Conservation (phyloP, 768 basidiomycete species). For the Auriscalpium vulgare region DNA sequence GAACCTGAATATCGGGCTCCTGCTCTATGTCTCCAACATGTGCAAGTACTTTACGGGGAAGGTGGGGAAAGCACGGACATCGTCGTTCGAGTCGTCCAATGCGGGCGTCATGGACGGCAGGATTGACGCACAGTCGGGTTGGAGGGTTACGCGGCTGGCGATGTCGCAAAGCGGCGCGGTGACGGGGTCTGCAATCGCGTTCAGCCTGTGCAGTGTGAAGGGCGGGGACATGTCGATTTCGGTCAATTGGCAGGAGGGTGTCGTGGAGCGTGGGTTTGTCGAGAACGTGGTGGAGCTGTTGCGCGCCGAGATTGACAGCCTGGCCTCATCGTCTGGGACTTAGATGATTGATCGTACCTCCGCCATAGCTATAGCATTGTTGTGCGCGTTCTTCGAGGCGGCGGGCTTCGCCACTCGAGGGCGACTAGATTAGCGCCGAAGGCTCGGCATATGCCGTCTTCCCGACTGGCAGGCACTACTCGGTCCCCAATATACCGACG, state of each 20-base stretch:
- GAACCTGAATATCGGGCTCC: not conserved
- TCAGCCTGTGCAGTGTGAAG: not conserved
- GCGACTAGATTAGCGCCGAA: too few relatives aligned
- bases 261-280: not conserved
- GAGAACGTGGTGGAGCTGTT: not conserved
- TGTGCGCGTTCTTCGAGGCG: too few relatives aligned
- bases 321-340: too few relatives aligned
- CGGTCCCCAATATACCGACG: too few relatives aligned
- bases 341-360: too few relatives aligned
- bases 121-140: not conserved
- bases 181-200: not conserved
- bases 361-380: too few relatives aligned
- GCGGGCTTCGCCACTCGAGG: too few relatives aligned
- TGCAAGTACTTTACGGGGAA: not conserved
- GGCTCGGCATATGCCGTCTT: too few relatives aligned
- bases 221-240: slow-evolving; percentile 1
- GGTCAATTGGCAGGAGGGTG: not conserved
- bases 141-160: not conserved
- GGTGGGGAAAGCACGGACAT: not conserved
- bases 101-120: not conserved
- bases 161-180: not conserved
- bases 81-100: not conserved
- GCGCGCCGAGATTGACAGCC: too few relatives aligned
- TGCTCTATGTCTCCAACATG: not conserved
- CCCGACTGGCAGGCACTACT: too few relatives aligned